Base-by-base conservation (phyloP, 306 rosid genomes). In the Citrullus amarus region DNA sequence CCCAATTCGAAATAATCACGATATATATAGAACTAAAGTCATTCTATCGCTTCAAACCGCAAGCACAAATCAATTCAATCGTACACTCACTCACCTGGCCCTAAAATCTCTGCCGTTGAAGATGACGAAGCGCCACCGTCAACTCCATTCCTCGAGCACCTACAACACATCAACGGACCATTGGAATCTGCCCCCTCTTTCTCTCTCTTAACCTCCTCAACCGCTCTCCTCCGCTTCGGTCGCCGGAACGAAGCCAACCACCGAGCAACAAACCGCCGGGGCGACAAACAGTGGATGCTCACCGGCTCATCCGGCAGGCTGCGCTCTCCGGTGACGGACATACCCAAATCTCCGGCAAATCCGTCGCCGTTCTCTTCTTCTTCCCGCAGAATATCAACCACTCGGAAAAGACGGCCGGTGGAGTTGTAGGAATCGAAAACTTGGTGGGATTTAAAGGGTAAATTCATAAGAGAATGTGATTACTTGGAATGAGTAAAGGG, bases 321-420 rank as follows among this genome's bases (percentile, higher is more conserved):
- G 6, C 22, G 76, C 41, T 59, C 80, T 22, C 46, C 61, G 75
- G 17, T 77, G 75, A 18, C 70, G 18, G 76, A 81, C 97, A 92
- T 92, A 41, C 20, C 79, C 71, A 46, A 18, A 16, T 55, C 81
- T 4, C 16, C 68, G 38, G 34, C 78, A 32, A 38, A 59, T 16
- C n/a, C 76, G 79, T 8, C 77, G 79, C 12, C 84, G 80, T 32
- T 79, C 61, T 72, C 78, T 80, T 83, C 83, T 43, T 74, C 86
- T 65, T 43, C 68, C 41, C 78, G 80, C 25, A 91, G 90, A 59
- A 94, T 87, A 79, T 90, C 95, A 7, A 89, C 90, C 9, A 92
- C 70, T 4, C 91, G 88, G 77, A 92, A 34, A 53, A 25, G 14
- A 16, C 46, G 91, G 71, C 67, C 81, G 39, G 65, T 74, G 48